phyloP scores from a whole-genome alignment of 495 filamentous ascomycete genomes.

The Pyrenula aspistea region DNA sequence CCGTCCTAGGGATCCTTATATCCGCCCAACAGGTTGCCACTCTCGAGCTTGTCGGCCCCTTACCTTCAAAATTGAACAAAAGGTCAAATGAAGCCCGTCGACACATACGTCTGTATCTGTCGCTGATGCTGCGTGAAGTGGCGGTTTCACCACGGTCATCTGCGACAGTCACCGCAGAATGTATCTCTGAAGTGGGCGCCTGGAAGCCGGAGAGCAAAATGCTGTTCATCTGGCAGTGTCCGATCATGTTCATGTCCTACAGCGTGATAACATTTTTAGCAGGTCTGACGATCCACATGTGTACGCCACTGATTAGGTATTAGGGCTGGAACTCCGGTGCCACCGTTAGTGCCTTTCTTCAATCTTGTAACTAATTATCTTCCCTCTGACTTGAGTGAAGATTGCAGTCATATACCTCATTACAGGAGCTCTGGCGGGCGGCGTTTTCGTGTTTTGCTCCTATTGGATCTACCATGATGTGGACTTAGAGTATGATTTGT shows the following conservation, averaged over 20 bases:
- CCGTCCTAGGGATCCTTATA: constrained; percentile 13
- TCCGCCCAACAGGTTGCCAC: constrained; percentile 12
- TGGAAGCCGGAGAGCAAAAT: constrained; percentile 12
- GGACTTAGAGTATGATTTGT: constrained; percentile 12
- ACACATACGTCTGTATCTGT: constrained; percentile 1
- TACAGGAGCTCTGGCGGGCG: constrained; percentile 4
- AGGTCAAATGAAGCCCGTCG: background rate
- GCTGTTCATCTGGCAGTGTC: constrained; percentile 21
- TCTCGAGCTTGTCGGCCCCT: constrained; percentile 9
- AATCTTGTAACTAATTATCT: background rate
- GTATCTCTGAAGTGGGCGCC: too few species aligned
- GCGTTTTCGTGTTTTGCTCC: constrained; percentile 14
- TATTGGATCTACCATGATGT: constrained; percentile 18
- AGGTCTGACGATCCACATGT: constrained; percentile 15
- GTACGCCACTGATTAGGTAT: constrained; percentile 9
- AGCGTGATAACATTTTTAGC: constrained; percentile 11
- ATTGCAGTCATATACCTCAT: constrained; percentile 13
- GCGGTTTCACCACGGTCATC: too few species aligned
- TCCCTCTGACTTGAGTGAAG: constrained; percentile 1
- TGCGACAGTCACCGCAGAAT: too few species aligned
- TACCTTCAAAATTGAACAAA: background rate
- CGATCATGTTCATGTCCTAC: constrained; percentile 19
- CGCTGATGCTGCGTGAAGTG: constrained; percentile 4
- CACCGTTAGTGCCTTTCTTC: background rate
- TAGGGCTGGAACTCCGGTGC: constrained; percentile 3